phyloP scores from a whole-genome alignment of 768 basidiomycete species.

The Mycena vulgaris region DNA sequence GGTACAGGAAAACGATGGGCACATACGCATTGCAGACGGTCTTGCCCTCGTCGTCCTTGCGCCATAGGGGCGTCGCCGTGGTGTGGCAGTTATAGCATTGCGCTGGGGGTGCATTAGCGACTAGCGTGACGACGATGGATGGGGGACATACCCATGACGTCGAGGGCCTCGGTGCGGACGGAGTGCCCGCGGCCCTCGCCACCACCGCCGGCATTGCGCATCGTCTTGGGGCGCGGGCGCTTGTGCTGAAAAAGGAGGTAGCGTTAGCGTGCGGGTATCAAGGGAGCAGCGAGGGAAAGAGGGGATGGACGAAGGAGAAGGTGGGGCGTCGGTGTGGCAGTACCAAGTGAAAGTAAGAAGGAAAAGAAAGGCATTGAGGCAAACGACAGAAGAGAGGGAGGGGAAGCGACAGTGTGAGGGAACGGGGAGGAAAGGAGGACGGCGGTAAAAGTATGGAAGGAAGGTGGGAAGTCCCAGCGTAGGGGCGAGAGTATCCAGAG shows the following conservation, averaged over 20 bases:
- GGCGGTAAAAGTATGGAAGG: too few species aligned
- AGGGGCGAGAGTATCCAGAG: too few species aligned
- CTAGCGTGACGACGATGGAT: conserved; percentile 38
- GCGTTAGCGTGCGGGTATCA: background rate
- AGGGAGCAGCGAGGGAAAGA: background rate
- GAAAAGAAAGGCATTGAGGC: background rate
- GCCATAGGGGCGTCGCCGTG: conserved; percentile 90
- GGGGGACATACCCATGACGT: conserved; percentile 73
- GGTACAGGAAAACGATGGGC: conserved; percentile 7
- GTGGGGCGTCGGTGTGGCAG: too few species aligned
- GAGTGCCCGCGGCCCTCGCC: conserved; percentile 79
- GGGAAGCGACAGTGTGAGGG: too few species aligned
- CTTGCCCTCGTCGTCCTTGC: conserved; percentile 93
- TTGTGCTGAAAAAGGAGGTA: conserved; percentile 75
- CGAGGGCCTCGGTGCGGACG: conserved; percentile 77
- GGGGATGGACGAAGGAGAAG: background rate
- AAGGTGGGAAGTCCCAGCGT: too few species aligned
- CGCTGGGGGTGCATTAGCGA: conserved; percentile 61
- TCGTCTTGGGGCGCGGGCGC: conserved; percentile 89
- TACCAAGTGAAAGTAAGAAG: too few species aligned
- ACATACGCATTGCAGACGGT: conserved; percentile 92
- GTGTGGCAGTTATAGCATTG: conserved; percentile 95
- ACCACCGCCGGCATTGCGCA: conserved; percentile 84
- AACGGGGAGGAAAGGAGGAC: too few species aligned
- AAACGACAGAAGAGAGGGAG: too few species aligned